Conservation (phyloP, 164 flowering plant species). For the Nymphaea colorata region DNA sequence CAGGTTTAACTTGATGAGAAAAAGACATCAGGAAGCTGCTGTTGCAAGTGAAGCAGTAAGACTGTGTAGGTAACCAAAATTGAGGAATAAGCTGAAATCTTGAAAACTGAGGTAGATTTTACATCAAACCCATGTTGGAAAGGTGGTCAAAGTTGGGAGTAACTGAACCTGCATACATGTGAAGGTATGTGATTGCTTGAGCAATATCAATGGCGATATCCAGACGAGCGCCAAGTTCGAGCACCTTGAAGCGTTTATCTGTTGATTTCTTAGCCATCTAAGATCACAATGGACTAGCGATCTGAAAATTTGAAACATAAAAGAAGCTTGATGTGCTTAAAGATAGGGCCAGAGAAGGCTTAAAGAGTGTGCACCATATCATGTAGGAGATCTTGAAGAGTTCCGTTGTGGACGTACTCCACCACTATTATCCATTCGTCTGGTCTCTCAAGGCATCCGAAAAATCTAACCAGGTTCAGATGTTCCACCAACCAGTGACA, state of each 20-base stretch:
- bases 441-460: conserved; percentile 46
- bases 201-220: conserved; percentile 93
- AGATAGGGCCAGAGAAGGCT: background rate
- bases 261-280: background rate
- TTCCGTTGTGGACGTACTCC: conserved; percentile 62
- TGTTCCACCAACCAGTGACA: conserved; percentile 66
- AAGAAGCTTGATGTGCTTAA: background rate
- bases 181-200: conserved; percentile 90
- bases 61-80: no score
- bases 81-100: no score
- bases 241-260: conserved; percentile 27
- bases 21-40: no score
- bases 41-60: no score
- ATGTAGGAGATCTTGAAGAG: conserved; percentile 59
- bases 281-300: background rate
- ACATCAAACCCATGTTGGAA: no score
- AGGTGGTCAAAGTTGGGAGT: background rate
- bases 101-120: no score
- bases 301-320: no score
- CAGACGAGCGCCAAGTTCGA: conserved; percentile 66
- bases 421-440: conserved; percentile 47
- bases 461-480: conserved; percentile 49
- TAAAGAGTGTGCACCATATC: conserved; percentile 17
- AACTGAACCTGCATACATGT: conserved; percentile 68
- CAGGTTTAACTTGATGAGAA: no score